Conservation (phyloP, 441 rosid genomes). For the Erysimum pusillum region DNA sequence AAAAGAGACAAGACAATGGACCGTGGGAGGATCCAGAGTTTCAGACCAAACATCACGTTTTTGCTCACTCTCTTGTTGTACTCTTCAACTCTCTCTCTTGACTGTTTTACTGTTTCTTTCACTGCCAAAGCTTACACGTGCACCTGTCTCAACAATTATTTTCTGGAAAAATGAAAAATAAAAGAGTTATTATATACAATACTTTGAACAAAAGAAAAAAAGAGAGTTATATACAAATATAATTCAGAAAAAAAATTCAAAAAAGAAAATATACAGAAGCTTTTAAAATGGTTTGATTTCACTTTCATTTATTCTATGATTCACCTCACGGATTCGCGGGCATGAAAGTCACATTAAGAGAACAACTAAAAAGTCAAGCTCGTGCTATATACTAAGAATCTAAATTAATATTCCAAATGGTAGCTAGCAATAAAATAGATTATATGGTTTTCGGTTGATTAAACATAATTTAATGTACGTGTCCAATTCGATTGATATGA, state of each 20-base stretch:
- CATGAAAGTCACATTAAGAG: not conserved
- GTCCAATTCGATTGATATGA: not conserved
- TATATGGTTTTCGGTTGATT: not conserved
- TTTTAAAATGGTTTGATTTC: not conserved
- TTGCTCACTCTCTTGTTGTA: slow-evolving; percentile 13
- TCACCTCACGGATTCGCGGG: not conserved
- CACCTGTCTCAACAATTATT: not conserved
- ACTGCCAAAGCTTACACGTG: slow-evolving; percentile 21
- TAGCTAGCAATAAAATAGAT: not conserved
- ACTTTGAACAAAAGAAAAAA: too few relatives aligned
- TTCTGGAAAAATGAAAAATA: not conserved
- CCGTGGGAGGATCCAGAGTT: slow-evolving; percentile 23
- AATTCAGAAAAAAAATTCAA: too few relatives aligned
- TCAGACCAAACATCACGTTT: slow-evolving; percentile 28
- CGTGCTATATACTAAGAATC: not conserved
- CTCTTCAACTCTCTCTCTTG: not conserved
- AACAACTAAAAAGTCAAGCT: not conserved
- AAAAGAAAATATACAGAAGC: not conserved
- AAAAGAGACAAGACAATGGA: slow-evolving; percentile 21
- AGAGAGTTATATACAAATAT: too few relatives aligned
- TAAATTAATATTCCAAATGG: not conserved
- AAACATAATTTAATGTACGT: not conserved
- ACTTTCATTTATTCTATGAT: not conserved
- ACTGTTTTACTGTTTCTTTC: slow-evolving; percentile 15
- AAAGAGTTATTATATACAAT: not conserved